phyloP scores from a whole-genome alignment of 2,329 filamentous ascomycete species.

The Aspergillus sp. region DNA sequence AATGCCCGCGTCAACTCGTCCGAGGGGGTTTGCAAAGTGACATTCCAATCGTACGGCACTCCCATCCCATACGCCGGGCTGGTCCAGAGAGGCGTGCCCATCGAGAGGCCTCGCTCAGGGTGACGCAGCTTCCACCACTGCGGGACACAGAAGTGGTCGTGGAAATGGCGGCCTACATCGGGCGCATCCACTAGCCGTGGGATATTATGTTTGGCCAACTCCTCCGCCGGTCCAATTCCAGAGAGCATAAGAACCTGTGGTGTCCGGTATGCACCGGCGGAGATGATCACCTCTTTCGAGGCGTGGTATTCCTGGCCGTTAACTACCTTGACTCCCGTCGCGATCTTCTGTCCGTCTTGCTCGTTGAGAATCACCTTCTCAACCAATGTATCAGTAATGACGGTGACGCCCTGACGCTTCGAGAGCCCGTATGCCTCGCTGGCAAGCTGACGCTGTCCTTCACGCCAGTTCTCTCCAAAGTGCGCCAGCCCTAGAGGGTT shows the following conservation, averaged over 20 bases:
- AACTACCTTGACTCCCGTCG: slow-evolving; percentile 26
- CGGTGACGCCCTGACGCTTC: slow-evolving; percentile 6
- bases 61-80: slow-evolving; percentile 39
- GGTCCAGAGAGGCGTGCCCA: slow-evolving; percentile 31
- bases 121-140: slow-evolving; percentile 5
- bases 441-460: slow-evolving; percentile 28
- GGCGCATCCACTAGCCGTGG: slow-evolving; percentile 18
- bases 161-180: slow-evolving; percentile 25
- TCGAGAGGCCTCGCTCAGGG: slow-evolving; percentile 1
- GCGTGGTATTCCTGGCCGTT: slow-evolving; percentile 22
- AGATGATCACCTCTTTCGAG: slow-evolving; percentile 33
- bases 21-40: slow-evolving; percentile 11
- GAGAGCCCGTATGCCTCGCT: slow-evolving; percentile 24
- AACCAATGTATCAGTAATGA: slow-evolving; percentile 26
- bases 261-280: slow-evolving; percentile 31
- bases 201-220: slow-evolving; percentile 34
- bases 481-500: slow-evolving; percentile 29
- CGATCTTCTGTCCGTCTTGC: slow-evolving; percentile 14
- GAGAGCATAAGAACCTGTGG: slow-evolving; percentile 38
- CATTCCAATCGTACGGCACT: slow-evolving; percentile 39
- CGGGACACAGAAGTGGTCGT: slow-evolving; percentile 32
- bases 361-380: slow-evolving; percentile 1
- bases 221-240: slow-evolving; percentile 31
- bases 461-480: slow-evolving; percentile 29
- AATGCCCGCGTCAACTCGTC: slow-evolving; percentile 1